phyloP scores from a whole-genome alignment of 306 rosid genomes.

The Corylus heterophylla region DNA sequence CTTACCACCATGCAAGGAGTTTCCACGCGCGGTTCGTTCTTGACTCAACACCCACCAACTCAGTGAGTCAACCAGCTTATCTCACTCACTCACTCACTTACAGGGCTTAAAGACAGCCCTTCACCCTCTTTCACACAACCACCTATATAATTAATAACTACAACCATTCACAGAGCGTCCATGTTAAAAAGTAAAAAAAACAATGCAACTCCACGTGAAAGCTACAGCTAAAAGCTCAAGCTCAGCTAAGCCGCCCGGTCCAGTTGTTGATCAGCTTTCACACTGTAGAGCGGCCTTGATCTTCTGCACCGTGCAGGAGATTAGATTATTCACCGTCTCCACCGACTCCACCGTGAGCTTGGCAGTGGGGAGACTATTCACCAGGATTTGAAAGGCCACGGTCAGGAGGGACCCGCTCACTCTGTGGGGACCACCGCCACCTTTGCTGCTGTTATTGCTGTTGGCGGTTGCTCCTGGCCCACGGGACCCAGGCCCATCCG shows the following conservation, averaged over 20 bases:
- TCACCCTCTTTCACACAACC: background rate
- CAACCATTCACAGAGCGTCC: background rate
- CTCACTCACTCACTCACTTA: conserved; percentile 24
- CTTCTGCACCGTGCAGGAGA: conserved; percentile 90
- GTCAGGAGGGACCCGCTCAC: conserved; percentile 82
- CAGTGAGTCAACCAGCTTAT: conserved; percentile 18
- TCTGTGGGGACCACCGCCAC: conserved; percentile 26
- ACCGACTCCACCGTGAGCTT: conserved; percentile 95
- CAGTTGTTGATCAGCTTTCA: conserved; percentile 44
- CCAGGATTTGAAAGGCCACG: conserved; percentile 93
- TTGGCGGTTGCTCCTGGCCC: conserved; percentile 14
- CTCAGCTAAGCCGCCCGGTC: no score
- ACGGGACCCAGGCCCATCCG: conserved; percentile 74
- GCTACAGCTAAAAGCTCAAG: no score
- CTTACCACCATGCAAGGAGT: conserved; percentile 71
- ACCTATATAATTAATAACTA: background rate
- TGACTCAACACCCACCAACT: conserved; percentile 81
- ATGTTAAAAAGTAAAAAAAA: background rate
- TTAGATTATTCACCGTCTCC: conserved; percentile 90
- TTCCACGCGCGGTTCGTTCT: conserved; percentile 91
- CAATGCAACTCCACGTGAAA: background rate
- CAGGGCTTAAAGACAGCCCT: background rate
- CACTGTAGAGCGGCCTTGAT: conserved; percentile 85
- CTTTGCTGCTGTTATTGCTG: conserved; percentile 1
- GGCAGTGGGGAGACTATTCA: conserved; percentile 86